Base-by-base conservation (phyloP, 257 asterid species). In the Nicotiana noctiflora region DNA sequence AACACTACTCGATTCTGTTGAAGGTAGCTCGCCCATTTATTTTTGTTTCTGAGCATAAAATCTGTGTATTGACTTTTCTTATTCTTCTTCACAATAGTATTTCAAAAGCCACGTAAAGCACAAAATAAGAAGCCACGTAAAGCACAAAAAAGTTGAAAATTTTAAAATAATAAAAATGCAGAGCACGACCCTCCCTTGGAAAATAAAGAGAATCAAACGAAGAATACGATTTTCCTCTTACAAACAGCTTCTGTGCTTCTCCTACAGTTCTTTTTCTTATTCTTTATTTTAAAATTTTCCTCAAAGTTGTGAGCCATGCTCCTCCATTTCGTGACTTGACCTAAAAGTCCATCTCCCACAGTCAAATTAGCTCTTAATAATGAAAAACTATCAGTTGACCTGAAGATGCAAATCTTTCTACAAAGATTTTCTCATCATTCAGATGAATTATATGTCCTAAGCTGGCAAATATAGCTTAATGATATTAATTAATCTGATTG, bases 331-430 rank as follows among this genome's bases (percentile, higher is more conserved):
- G 11, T 18, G 23, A 55, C 61, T 55, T 55, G 61, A 55, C 11
- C 61, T 55, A 55, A 7, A 6, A 55, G 61, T 17, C 61, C 61
- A 55, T 55, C 10, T 18, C 21, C 61, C 57, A 52, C n/a, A 52
- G n/a, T 55, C 61, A 17, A 55, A 52, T 52, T 52, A 12, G 2
- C 57, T 52, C 57, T 55, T 4, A 17, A 55, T 14, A 17, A 55
- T 55, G 21, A 55, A 44, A 44, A 70, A 19, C 14, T 44, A 44
- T 72, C 13, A 10, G 49, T 72, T 67, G 76, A 67, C 76, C 37
- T 72, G 59, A 72, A 72, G 60, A 72, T 72, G 59, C 78, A 46
- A 46, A 72, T 72, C 57, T 72, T 72, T 72, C 60, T 72, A 46
- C 37, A 46, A 44, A 7, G 37, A 72, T 72, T 44, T 46, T 72